Evolutionary conservation across 2,329 filamentous ascomycete genomes (phyloP), one percentile per base, ranked within the genome.

Genomic region (Paramyrothecium roridum): DNA sequence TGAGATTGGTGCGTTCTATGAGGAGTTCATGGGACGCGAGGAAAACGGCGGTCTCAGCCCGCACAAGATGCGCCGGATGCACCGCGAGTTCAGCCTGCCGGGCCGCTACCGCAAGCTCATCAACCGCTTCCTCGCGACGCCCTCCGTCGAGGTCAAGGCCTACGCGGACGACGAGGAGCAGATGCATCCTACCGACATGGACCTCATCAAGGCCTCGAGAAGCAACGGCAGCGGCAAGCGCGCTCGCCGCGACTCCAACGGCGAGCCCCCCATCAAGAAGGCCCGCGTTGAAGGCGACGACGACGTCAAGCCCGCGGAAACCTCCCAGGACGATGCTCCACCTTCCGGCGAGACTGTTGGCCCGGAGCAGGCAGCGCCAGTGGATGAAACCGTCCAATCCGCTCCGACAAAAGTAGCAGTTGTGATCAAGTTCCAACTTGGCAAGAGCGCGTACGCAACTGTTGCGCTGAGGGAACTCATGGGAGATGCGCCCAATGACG

Each of bases 81-180:
- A 93, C 75, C 89, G 88, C 67, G 95, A 98, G 65, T 88, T 95
- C 67, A 96, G 90, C 69, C 79, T 99, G 2, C 90, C 89, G 50
- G 96, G 95, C 2, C 85, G 88, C 23, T 99, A 99, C 72, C 85
- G 95, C 59, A 95, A 93, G 71, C 69, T 96, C 26, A 82, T 98
- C 62, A 86, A 90, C 34, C 81, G 82, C 21, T 90, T 92, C 65
- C 77, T 86, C 50, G 81, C 84, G 2, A 72, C 79, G 8, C 83
- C 90, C 8, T 82, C 80, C 12, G 88, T 86, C 55, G 83, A 90
- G 56, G 82, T 96, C 12, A 86, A 82, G 65, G 73, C 78, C 6
- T 98, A 97, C 68, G 67, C 68, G 3, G 81, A 86, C 26, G 85
- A 88, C 33, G 84, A 88, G 34, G 86, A 96, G 73, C 93, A 98